phyloP scores from a whole-genome alignment of 805 yeast genomes.

The Teunomyces kruisii region DNA sequence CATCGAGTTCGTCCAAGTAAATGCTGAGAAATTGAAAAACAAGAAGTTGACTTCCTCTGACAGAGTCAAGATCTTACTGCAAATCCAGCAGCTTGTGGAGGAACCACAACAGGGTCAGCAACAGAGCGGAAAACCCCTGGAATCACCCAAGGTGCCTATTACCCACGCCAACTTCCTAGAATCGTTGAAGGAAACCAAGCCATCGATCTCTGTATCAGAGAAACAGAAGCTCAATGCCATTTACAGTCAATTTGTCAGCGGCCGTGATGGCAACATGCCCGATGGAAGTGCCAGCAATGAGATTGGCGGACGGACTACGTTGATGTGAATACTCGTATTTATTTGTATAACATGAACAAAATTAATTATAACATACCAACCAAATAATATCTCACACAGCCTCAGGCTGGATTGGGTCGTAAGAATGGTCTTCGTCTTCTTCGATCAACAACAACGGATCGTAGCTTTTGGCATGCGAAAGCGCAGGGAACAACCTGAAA shows the following conservation, averaged over 20 bases:
- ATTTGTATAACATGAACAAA: no score
- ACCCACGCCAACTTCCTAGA: slow-evolving; percentile 53
- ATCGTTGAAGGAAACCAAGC: slow-evolving; percentile 75
- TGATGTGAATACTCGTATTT: slow-evolving; percentile 52
- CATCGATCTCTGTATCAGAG: slow-evolving; percentile 83
- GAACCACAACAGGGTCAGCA: slow-evolving; percentile 6
- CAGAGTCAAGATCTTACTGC: slow-evolving; percentile 39
- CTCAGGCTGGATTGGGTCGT: background rate
- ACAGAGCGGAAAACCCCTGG: slow-evolving; percentile 1
- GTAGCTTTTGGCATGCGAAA: slow-evolving; percentile 32
- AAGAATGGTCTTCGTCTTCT: slow-evolving; percentile 9
- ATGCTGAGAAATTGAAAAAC: slow-evolving; percentile 25
- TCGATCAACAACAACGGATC: slow-evolving; percentile 35
- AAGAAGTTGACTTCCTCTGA: slow-evolving; percentile 37
- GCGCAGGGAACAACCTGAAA: slow-evolving; percentile 49
- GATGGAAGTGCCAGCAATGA: slow-evolving; percentile 77
- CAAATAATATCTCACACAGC: background rate
- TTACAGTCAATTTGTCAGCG: slow-evolving; percentile 70
- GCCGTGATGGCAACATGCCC: slow-evolving; percentile 85
- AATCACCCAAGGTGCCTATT: slow-evolving; percentile 41
- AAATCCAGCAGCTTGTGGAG: slow-evolving; percentile 40
- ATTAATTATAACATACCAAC: no score
- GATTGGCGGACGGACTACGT: slow-evolving; percentile 80
- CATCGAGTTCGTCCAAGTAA: slow-evolving; percentile 46
- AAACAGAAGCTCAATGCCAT: slow-evolving; percentile 58